Conservation (phyloP, 139 green algal genomes). For the Zygnema circumcarinatum region DNA sequence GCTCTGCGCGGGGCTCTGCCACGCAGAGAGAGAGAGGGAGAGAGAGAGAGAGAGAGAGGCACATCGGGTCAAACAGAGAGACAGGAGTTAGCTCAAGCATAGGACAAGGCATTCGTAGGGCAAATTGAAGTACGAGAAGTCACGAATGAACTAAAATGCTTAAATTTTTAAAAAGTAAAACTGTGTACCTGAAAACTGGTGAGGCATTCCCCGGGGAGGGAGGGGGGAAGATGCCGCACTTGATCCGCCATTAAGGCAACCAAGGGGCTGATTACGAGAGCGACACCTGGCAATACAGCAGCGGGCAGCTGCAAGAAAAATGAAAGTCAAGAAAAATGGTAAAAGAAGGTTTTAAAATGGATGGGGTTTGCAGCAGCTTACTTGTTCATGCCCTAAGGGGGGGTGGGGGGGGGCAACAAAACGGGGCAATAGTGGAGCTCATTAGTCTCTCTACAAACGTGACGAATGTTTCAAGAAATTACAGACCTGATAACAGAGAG, state of each 20-base stretch:
- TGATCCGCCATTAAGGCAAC: conserved; percentile 93
- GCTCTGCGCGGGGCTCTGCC: not conserved
- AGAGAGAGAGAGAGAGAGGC: not conserved
- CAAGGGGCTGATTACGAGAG: conserved; percentile 88
- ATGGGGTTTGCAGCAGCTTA: too few relatives aligned
- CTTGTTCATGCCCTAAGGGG: too few relatives aligned
- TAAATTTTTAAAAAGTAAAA: too few relatives aligned
- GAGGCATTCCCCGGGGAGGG: conserved; percentile 80
- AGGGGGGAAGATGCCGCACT: conserved; percentile 74
- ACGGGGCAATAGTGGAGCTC: too few relatives aligned
- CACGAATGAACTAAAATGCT: too few relatives aligned
- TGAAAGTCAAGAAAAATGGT: not conserved
- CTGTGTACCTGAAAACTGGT: conserved; percentile 65
- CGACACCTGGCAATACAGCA: conserved; percentile 72
- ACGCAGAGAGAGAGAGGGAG: not conserved
- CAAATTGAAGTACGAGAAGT: too few relatives aligned
- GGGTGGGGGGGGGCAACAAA: too few relatives aligned
- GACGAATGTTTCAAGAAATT: too few relatives aligned
- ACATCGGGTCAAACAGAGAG: not conserved
- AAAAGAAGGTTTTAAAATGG: not conserved
- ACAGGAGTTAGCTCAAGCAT: not conserved
- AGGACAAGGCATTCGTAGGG: not conserved
- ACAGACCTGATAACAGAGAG: conserved; percentile 80
- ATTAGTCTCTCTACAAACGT: too few relatives aligned
- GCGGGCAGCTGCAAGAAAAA: conserved; percentile 76